A percentile compares a stretch with the other conserved stretches of the same genome.
Conservation (phyloP, 1,139 yeast genomes). For the Candida sp. region DNA sequence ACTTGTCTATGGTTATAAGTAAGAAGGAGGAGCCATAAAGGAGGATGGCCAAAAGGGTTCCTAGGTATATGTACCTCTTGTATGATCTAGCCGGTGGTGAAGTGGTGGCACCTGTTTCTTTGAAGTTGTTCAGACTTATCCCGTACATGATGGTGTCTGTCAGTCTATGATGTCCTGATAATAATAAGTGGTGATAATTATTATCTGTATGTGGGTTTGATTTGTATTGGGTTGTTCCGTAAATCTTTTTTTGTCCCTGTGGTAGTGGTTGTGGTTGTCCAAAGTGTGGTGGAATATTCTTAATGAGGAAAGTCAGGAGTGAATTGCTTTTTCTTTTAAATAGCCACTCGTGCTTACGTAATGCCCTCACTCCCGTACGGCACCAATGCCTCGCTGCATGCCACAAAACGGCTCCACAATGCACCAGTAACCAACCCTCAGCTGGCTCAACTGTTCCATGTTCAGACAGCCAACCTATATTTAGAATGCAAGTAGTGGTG, state of each 20-base stretch:
- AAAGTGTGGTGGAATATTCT: too few relatives aligned
- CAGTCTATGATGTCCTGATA: background rate
- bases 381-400: too few relatives aligned
- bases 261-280: too few relatives aligned
- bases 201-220: background rate
- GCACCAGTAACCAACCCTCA: too few relatives aligned
- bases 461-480: too few relatives aligned
- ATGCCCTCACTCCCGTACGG: too few relatives aligned
- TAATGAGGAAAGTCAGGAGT: too few relatives aligned
- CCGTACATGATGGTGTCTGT: background rate
- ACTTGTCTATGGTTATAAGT: conserved; percentile 27
- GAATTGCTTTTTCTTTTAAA: too few relatives aligned
- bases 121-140: conserved; percentile 1
- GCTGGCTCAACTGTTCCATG: too few relatives aligned
- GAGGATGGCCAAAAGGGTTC: conserved; percentile 29
- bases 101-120: background rate
- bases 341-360: too few relatives aligned
- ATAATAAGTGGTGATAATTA: background rate
- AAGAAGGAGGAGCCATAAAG: conserved; percentile 46
- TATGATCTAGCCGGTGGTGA: background rate
- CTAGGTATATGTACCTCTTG: conserved; percentile 12
- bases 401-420: too few relatives aligned
- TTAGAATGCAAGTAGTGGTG: too few relatives aligned
- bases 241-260: background rate
- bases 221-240: background rate